Conservation (phyloP, 1,284 basidiomycete genomes). For the Apiotrichum akiyoshidainum region DNA sequence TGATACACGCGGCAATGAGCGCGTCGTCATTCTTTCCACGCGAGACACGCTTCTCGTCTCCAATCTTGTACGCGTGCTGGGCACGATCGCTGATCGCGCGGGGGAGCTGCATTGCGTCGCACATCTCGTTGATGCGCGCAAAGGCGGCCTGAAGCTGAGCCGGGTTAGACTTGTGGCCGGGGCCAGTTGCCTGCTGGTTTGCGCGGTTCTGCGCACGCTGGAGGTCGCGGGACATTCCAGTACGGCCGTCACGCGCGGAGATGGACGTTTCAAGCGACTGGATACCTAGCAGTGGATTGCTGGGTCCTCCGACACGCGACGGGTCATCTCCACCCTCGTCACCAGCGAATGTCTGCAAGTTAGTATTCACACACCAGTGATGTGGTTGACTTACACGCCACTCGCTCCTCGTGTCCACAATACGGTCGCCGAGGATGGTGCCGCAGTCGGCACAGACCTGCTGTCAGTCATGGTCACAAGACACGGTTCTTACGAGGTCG, state of each 20-base stretch:
- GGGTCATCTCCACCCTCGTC: slow-evolving; percentile 96
- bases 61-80: slow-evolving; percentile 94
- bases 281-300: slow-evolving; percentile 72
- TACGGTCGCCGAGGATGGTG: slow-evolving; percentile 87
- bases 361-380: not conserved
- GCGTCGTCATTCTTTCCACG: slow-evolving; percentile 85
- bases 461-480: not conserved
- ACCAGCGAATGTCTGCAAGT: slow-evolving; percentile 86
- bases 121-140: slow-evolving; percentile 91
- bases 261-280: slow-evolving; percentile 75
- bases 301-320: slow-evolving; percentile 96
- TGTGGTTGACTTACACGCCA: slow-evolving; percentile 70
- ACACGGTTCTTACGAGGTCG: slow-evolving; percentile 67
- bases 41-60: slow-evolving; percentile 84
- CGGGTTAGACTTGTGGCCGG: slow-evolving; percentile 74
- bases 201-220: slow-evolving; percentile 74
- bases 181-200: slow-evolving; percentile 59
- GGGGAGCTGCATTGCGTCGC: slow-evolving; percentile 86
- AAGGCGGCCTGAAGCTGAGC: slow-evolving; percentile 88
- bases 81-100: slow-evolving; percentile 66
- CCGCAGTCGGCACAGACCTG: slow-evolving; percentile 84
- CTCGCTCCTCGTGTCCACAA: slow-evolving; percentile 97
- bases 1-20: slow-evolving; percentile 95
- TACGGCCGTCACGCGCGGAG: slow-evolving; percentile 89
- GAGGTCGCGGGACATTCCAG: slow-evolving; percentile 85